Evolutionary conservation across 2,329 filamentous ascomycete species (phyloP), one percentile per base, ranked within the genome.

Genomic region (Pseudogymnoascus sp.): DNA sequence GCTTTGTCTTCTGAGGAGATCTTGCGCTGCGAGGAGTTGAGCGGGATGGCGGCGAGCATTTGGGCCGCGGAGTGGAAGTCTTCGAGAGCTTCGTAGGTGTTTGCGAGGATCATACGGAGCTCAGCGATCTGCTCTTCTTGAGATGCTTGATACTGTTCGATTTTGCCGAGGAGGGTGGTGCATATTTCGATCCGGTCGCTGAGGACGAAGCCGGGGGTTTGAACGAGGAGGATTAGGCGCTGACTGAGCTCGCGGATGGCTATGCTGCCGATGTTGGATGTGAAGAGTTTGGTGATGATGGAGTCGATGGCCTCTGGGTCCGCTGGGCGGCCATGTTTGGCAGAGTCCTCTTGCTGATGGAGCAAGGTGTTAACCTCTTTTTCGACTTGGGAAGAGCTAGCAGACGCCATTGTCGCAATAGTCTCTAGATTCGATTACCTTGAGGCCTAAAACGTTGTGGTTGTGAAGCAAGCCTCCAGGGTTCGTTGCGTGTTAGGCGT

Each of bases 1-100:
- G 91, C 91, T 76, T 92, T 93, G 69, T 93, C 89, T 70, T 90
- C 86, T 73, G 92, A 88, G 28, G 87, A 86, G 37, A 97, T 87
- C 63, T 89, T 87, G 59, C 93, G 88, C 78, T 96, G 92, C 1
- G 92, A 93, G 64, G 85, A 89, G 73, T 99, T 93, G 56, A 97
- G 86, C 36, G 92, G 89, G 69, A 97, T 96, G 38, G 88, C 88
- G 71, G 91, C 85, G 5, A 99, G 83, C 8, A 84, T 81, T 72
- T 87, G 87, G 28, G 95, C 95, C 0, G 93, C 92, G 31, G 84
- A 84, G 21, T 83, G 78, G 75, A 89, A 96, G 74, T 96, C 91
- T 59, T 96, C 91, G 67, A 90, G 85, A 63, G 78, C 78, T 76
- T 97, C 92, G 78, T 95, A 89, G 11, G 91, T 91, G 64, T 89